A percentile compares a stretch with the other conserved stretches of the same genome.
Conservation (phyloP, 768 basidiomycete species). For the Hericium rajendrae region DNA sequence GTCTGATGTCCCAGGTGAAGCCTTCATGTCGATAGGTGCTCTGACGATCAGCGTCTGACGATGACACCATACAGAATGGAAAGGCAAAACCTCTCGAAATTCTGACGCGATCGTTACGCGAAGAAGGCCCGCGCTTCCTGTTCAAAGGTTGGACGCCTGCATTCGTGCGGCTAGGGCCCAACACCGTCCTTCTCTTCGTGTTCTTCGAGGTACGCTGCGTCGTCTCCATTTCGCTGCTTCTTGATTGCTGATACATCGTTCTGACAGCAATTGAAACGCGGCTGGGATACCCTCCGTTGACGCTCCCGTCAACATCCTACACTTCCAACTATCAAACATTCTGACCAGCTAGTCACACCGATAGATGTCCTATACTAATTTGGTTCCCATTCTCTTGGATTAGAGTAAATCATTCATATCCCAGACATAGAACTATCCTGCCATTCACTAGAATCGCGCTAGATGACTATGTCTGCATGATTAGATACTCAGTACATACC, state of each 20-base stretch:
- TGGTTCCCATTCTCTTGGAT: neutral
- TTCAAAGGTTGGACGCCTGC: constrained; percentile 90
- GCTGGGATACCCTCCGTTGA: constrained; percentile 32
- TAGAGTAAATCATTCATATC: neutral
- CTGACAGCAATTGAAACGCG: constrained; percentile 59
- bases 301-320: neutral
- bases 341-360: no score
- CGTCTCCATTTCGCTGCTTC: neutral
- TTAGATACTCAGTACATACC: no score
- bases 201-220: constrained; percentile 60
- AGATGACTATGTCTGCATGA: no score
- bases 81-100: constrained; percentile 40
- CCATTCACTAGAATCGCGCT: no score
- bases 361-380: neutral
- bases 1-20: constrained; percentile 68
- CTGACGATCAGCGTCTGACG: neutral
- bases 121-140: constrained; percentile 70
- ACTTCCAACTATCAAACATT: no score
- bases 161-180: constrained; percentile 75
- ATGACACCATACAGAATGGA: constrained; percentile 33
- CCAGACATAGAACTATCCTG: neutral
- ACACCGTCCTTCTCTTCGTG: constrained; percentile 77
- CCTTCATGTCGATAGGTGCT: neutral
- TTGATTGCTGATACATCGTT: neutral
- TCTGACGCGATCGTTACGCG: constrained; percentile 46